Percentiles rank a stretch among this genome's conserved stretches.
Conservation (phyloP, 1,284 basidiomycete species). For the Retiboletus fuscus region DNA sequence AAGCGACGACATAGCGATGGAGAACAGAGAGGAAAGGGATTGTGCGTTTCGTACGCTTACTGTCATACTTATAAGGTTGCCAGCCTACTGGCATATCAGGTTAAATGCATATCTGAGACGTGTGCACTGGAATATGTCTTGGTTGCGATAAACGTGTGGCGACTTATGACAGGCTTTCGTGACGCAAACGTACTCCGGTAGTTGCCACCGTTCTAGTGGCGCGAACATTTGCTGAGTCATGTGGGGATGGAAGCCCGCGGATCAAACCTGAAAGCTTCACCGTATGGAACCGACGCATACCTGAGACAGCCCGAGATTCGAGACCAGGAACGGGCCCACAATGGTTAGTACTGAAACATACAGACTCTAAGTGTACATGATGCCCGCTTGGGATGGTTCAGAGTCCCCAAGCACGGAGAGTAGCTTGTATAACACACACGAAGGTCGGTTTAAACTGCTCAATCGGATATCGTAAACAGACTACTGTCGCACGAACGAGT, state of each 20-base stretch:
- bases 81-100: constrained; percentile 2
- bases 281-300: neutral
- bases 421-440: too few relatives aligned
- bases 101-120: constrained; percentile 13
- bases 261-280: neutral
- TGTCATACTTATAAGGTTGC: neutral
- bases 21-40: neutral
- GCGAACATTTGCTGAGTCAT: neutral
- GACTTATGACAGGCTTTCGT: neutral
- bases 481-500: too few relatives aligned
- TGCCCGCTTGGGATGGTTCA: too few relatives aligned
- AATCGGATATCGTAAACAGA: too few relatives aligned
- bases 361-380: too few relatives aligned
- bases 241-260: neutral
- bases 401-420: too few relatives aligned
- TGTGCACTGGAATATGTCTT: neutral
- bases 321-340: neutral
- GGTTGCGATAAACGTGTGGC: neutral
- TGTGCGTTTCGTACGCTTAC: neutral
- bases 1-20: constrained; percentile 17
- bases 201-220: neutral
- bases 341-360: too few relatives aligned
- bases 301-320: neutral
- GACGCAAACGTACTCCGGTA: neutral
- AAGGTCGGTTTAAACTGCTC: too few relatives aligned